These are phyloP conservation scores for Schizochytrium sp. DNA, from an alignment of 108 stramenopile species.

Conservation along the genomic window DNA sequence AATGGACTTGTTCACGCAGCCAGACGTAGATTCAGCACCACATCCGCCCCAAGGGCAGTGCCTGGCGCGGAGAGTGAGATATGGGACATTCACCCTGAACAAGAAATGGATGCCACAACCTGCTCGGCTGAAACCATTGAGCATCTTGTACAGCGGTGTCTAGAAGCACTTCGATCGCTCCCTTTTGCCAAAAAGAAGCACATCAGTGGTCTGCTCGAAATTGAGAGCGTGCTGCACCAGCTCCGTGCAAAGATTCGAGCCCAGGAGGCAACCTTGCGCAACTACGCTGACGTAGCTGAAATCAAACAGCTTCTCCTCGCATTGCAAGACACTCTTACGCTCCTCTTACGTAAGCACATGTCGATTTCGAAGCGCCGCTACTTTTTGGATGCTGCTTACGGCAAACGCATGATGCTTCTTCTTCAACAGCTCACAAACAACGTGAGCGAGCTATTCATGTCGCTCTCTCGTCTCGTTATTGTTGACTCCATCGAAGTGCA, in stretches of 20 bases:
- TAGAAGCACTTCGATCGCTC: neutral
- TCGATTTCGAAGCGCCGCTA: neutral
- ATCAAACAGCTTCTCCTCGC: neutral
- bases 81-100: neutral
- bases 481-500: neutral
- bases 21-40: too few species aligned
- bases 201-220: neutral
- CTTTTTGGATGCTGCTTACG: conserved; percentile 4
- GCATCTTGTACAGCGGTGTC: neutral
- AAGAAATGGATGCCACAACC: neutral
- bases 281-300: neutral
- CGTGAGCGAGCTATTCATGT: neutral
- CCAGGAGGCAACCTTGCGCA: neutral
- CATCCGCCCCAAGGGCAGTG: too few species aligned
- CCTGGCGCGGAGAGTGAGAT: neutral
- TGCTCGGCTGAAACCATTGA: neutral
- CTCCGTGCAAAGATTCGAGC: neutral
- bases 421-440: neutral
- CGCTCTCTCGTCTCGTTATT: neutral
- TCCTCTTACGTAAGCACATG: neutral
- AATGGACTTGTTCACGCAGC: too few species aligned
- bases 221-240: neutral
- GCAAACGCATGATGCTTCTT: neutral
- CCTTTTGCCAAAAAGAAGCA: neutral
- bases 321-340: neutral